These are phyloP conservation scores for Lactifluus subvellereus DNA, from an alignment of 768 basidiomycete genomes.

Conservation along the genomic window DNA sequence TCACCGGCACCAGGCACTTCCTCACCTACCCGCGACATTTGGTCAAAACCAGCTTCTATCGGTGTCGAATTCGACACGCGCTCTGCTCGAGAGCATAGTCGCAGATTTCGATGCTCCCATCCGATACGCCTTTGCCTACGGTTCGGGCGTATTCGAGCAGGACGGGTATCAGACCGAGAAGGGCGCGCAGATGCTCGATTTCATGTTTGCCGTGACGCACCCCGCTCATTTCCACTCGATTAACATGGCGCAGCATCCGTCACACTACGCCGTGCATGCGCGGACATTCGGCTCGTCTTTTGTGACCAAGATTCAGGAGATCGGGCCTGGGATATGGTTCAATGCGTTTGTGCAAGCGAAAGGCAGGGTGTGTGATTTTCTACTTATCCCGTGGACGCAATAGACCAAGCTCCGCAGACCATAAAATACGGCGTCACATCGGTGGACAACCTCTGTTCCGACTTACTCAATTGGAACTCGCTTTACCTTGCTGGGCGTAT, in stretches of 20 bases:
- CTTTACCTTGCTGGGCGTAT: constrained; percentile 93
- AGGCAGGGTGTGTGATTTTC: constrained; percentile 63
- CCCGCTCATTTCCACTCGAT: constrained; percentile 91
- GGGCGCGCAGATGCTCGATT: constrained; percentile 82
- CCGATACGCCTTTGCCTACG: constrained; percentile 96
- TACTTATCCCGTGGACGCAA: neutral
- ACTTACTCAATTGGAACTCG: constrained; percentile 88
- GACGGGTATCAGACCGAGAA: constrained; percentile 54
- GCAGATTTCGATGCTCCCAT: constrained; percentile 82
- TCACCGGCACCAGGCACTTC: constrained; percentile 35
- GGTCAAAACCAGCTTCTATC: constrained; percentile 78
- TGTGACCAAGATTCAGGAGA: constrained; percentile 69
- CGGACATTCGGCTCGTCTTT: constrained; percentile 77
- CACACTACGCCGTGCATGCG: constrained; percentile 88
- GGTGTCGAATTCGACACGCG: constrained; percentile 72
- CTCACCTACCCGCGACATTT: constrained; percentile 62
- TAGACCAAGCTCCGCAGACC: constrained; percentile 40
- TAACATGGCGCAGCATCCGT: constrained; percentile 88
- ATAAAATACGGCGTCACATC: constrained; percentile 98
- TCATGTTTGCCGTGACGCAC: constrained; percentile 94
- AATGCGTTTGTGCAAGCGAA: constrained; percentile 83
- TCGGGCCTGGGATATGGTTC: constrained; percentile 91
- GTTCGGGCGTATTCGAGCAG: constrained; percentile 93
- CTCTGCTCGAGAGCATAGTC: constrained; percentile 75
- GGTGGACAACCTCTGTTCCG: constrained; percentile 80